Conservation (phyloP, 148 eudicot genomes). For the Vaccinium myrtillus region DNA sequence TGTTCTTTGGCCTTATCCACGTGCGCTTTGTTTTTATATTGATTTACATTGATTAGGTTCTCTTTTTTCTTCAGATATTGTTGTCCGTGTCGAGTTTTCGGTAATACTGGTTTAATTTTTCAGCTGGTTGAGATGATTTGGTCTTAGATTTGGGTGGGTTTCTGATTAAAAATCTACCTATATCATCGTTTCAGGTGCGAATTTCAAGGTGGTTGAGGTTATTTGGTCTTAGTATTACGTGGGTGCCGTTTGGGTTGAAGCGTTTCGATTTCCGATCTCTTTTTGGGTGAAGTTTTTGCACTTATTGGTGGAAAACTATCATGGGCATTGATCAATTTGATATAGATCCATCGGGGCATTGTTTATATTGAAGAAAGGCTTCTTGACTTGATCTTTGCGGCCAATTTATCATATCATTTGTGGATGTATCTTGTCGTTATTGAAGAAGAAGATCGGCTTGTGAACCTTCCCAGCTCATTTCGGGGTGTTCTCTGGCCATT, state of each 20-base stretch:
- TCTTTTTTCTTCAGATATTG: neutral
- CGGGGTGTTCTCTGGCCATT: constrained; percentile 41
- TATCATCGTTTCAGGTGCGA: neutral
- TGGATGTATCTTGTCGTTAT: constrained; percentile 35
- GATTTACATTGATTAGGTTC: neutral
- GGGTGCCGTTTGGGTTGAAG: neutral
- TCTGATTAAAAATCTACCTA: neutral
- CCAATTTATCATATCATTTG: constrained; percentile 5
- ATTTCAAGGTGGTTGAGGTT: neutral
- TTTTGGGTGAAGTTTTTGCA: neutral
- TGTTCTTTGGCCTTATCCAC: neutral
- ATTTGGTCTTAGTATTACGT: neutral
- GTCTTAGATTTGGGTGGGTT: neutral
- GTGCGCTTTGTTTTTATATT: neutral
- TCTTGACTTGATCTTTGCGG: neutral
- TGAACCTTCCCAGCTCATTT: constrained; percentile 27
- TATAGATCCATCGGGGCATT: constrained; percentile 8
- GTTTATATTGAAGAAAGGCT: constrained; percentile 14
- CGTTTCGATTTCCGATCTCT: neutral
- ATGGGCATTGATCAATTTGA: constrained; percentile 8
- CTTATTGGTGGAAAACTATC: neutral
- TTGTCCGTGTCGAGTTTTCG: neutral
- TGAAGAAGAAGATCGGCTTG: constrained; percentile 31
- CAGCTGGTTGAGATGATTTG: neutral
- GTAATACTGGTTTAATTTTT: neutral